phyloP scores from a whole-genome alignment of 2,329 filamentous ascomycete species.

The Clonostachys solani region DNA sequence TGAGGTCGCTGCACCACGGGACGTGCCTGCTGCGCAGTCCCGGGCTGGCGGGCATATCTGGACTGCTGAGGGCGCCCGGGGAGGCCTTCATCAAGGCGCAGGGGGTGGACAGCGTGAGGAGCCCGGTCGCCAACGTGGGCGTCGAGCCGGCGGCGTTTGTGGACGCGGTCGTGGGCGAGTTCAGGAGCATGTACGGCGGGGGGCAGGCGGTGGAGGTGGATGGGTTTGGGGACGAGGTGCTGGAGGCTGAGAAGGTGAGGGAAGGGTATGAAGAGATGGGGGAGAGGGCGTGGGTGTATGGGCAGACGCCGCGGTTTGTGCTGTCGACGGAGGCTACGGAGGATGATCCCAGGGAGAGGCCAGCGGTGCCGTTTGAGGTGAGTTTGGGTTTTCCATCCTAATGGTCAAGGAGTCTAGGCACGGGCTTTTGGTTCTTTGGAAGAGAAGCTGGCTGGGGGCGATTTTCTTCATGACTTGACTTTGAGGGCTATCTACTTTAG shows the following conservation, averaged over 20 bases:
- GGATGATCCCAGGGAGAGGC: constrained; percentile 52
- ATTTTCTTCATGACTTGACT: too few species aligned
- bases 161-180: constrained; percentile 58
- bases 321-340: constrained; percentile 60
- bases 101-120: constrained; percentile 89
- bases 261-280: constrained; percentile 27
- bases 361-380: constrained; percentile 41
- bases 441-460: too few species aligned
- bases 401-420: background rate
- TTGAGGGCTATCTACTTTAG: background rate
- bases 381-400: constrained; percentile 6
- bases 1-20: constrained; percentile 84
- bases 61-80: constrained; percentile 73
- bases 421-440: too few species aligned
- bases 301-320: constrained; percentile 80
- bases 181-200: constrained; percentile 59
- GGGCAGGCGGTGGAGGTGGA: constrained; percentile 1
- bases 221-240: constrained; percentile 44
- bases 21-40: constrained; percentile 80
- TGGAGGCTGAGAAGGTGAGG: constrained; percentile 36
- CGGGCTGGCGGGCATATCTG: constrained; percentile 65
- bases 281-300: constrained; percentile 73
- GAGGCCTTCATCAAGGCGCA: constrained; percentile 72
- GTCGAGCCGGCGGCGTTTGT: constrained; percentile 36
- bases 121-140: constrained; percentile 75